These are phyloP conservation scores for Trichoderma afroharzianum DNA, from an alignment of 2,329 filamentous ascomycete genomes.

Conservation along the genomic window DNA sequence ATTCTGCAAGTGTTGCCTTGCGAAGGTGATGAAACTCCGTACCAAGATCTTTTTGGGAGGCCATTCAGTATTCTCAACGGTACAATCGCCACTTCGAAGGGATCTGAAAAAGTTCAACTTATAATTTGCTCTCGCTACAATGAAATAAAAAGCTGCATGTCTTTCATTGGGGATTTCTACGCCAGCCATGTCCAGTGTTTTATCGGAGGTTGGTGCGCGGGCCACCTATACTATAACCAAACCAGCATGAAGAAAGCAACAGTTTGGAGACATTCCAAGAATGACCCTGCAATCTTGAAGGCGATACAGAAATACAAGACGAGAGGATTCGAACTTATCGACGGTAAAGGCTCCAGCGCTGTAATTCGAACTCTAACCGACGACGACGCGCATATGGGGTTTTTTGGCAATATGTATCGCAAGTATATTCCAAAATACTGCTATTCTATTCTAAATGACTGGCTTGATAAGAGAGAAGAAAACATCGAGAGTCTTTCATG, in stretches of 20 bases:
- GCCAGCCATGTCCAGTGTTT: constrained; percentile 18
- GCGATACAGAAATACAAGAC: constrained; percentile 8
- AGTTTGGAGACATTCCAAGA: not conserved
- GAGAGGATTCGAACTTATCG: constrained; percentile 10
- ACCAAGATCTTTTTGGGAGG: not conserved
- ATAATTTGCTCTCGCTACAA: constrained; percentile 1
- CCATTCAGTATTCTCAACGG: constrained; percentile 10
- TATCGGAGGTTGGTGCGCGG: constrained; percentile 16
- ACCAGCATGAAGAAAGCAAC: constrained; percentile 3
- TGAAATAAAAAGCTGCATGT: constrained; percentile 1
- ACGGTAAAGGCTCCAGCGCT: not conserved
- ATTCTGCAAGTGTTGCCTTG: not conserved
- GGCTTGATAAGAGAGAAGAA: constrained; percentile 1
- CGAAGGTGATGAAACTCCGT: not conserved
- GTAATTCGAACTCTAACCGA: constrained; percentile 8
- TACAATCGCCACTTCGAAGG: not conserved
- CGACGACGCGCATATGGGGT: not conserved
- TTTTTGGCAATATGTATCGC: constrained; percentile 13
- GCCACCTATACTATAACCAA: constrained; percentile 15
- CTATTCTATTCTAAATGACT: constrained; percentile 7
- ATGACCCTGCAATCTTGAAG: not conserved
- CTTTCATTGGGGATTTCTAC: constrained; percentile 17
- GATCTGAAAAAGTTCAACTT: constrained; percentile 9
- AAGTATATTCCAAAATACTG: constrained; percentile 1
- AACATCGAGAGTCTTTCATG: constrained; percentile 11